phyloP scores from a whole-genome alignment of 345 rosid genomes.

The Boechera retrofracta region DNA sequence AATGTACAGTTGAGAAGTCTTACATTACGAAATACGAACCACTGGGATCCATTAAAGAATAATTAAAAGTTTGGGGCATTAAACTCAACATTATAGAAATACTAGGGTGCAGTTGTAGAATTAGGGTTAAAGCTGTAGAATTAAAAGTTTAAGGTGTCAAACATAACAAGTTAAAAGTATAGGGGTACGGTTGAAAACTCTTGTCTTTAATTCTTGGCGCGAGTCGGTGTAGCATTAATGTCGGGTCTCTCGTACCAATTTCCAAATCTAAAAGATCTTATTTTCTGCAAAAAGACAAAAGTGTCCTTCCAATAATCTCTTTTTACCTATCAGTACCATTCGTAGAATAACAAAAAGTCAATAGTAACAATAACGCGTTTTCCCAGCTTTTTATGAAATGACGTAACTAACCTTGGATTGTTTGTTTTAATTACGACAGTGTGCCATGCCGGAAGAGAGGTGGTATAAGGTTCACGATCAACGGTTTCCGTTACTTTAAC shows the following conservation, averaged over 20 bases:
- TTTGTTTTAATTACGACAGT: slow-evolving; percentile 40
- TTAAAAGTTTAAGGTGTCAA: not conserved
- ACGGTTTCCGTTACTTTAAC: slow-evolving; percentile 76
- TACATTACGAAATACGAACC: not conserved
- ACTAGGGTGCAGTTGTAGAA: not conserved
- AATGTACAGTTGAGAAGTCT: not conserved
- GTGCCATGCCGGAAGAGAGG: slow-evolving; percentile 70
- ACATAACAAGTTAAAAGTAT: not conserved
- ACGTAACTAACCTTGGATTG: slow-evolving; percentile 15
- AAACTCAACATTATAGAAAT: not conserved
- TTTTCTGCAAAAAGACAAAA: slow-evolving; percentile 29
- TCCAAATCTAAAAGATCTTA: slow-evolving; percentile 33
- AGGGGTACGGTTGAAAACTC: not conserved
- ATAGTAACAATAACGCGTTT: slow-evolving; percentile 43
- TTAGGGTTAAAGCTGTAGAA: not conserved
- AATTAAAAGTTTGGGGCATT: not conserved
- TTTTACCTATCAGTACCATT: slow-evolving; percentile 14
- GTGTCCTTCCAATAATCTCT: slow-evolving; percentile 37
- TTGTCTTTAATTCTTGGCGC: slow-evolving; percentile 37
- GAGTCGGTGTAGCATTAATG: slow-evolving; percentile 43
- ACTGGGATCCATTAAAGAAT: not conserved
- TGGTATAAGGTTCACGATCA: slow-evolving; percentile 67
- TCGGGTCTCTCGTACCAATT: slow-evolving; percentile 37
- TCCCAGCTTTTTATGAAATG: not conserved
- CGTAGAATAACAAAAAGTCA: slow-evolving; percentile 1